These are phyloP conservation scores for Sarocladium brachiariae DNA, from an alignment of 2,329 filamentous ascomycete genomes.

Conservation along the genomic window DNA sequence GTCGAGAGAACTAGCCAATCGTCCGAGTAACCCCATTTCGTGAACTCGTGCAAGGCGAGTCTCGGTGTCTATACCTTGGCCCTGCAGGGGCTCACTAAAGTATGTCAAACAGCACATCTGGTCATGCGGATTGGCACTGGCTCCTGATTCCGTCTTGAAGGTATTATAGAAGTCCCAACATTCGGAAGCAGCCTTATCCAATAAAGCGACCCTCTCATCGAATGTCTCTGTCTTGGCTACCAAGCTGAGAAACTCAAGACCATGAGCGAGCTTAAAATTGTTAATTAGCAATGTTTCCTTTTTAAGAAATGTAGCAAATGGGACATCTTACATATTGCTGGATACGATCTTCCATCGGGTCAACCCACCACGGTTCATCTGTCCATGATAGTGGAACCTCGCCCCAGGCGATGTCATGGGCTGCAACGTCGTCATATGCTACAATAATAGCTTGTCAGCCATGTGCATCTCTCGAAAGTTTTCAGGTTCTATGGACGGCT, in stretches of 20 bases:
- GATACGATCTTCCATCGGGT: background rate
- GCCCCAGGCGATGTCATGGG: conserved; percentile 3
- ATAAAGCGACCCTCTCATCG: background rate
- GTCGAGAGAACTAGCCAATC: background rate
- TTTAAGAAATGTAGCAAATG: background rate
- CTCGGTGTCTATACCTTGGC: background rate
- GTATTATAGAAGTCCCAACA: background rate
- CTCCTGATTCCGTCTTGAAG: background rate
- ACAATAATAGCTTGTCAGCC: background rate
- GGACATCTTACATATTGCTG: conserved; percentile 3
- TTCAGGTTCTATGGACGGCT: background rate
- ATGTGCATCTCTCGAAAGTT: background rate
- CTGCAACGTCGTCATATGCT: conserved; percentile 5
- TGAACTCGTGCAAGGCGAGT: background rate
- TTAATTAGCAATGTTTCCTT: background rate
- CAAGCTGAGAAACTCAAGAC: conserved; percentile 7
- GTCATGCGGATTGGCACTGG: background rate
- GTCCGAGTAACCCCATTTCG: background rate
- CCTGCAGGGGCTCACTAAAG: background rate
- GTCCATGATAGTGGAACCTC: background rate
- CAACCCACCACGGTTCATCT: background rate
- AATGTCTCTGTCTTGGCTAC: conserved; percentile 1
- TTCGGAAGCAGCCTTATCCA: background rate
- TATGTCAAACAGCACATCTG: background rate
- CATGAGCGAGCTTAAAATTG: background rate